phyloP scores from a whole-genome alignment of 352 stramenopile genomes.

The Pythium pyrilobum region DNA sequence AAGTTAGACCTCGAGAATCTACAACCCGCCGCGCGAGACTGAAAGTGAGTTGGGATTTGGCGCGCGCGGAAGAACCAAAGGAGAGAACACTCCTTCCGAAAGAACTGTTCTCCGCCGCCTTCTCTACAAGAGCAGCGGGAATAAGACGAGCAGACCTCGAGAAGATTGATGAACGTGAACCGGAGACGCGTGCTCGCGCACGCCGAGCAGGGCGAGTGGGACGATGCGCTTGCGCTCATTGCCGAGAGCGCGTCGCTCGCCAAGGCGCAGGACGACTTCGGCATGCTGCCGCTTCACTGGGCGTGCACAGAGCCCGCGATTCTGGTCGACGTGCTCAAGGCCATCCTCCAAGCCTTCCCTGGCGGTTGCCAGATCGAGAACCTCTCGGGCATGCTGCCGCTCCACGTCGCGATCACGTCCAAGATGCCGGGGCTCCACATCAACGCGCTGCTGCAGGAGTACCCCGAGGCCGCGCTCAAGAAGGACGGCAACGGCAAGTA shows the following conservation, averaged over 20 bases:
- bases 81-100: too few species aligned
- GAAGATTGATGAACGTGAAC: conserved; percentile 44
- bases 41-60: too few species aligned
- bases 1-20: background rate
- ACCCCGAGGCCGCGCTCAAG: conserved; percentile 36
- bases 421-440: conserved; percentile 60
- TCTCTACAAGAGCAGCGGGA: too few species aligned
- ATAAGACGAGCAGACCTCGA: too few species aligned
- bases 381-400: conserved; percentile 68
- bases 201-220: conserved; percentile 67
- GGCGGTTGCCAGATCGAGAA: conserved; percentile 59
- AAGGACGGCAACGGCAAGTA: conserved; percentile 54
- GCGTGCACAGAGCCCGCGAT: conserved; percentile 62
- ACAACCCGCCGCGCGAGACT: too few species aligned
- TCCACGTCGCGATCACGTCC: conserved; percentile 76
- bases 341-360: conserved; percentile 47
- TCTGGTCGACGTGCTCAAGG: conserved; percentile 36
- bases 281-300: conserved; percentile 83
- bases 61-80: too few species aligned
- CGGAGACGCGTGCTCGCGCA: conserved; percentile 44
- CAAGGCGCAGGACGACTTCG: conserved; percentile 72
- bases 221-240: conserved; percentile 42
- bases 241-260: conserved; percentile 31
- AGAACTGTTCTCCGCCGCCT: too few species aligned
- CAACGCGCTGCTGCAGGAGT: conserved; percentile 41